A percentile compares a stretch with the other conserved stretches of the same genome.
Evolutionary conservation across 352 stramenopile genomes (phyloP).

Genomic region (Lagenidium giganteum): DNA sequence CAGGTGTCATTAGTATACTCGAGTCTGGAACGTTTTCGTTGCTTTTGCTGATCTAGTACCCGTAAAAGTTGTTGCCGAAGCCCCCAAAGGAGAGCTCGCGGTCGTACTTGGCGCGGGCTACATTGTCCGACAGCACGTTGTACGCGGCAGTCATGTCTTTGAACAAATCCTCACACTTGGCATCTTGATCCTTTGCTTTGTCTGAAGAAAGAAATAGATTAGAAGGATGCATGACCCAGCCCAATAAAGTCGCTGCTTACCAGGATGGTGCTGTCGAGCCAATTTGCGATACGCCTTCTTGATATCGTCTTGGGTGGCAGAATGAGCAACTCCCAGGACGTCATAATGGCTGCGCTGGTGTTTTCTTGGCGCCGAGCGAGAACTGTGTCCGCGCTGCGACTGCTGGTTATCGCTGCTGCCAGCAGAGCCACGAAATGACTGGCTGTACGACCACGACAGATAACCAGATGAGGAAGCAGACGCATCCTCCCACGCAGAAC

Average conservation of each 20-base stretch:
- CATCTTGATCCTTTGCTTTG: conserved; percentile 70
- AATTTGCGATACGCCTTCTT: conserved; percentile 90
- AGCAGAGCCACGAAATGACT: too few species aligned
- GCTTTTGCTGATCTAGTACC: too few species aligned
- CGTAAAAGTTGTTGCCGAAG: conserved; percentile 52
- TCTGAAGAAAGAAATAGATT: too few species aligned
- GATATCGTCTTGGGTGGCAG: conserved; percentile 61
- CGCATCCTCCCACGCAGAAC: conserved; percentile 37
- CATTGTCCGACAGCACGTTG: conserved; percentile 69
- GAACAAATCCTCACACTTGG: conserved; percentile 60
- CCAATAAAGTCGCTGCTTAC: conserved; percentile 22
- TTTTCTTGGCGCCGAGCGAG: conserved; percentile 1
- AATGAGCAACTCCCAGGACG: conserved; percentile 56
- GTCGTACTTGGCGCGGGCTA: conserved; percentile 60
- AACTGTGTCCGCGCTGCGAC: not conserved
- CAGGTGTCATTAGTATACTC: too few species aligned
- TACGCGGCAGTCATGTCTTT: conserved; percentile 86
- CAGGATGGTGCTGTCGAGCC: conserved; percentile 83
- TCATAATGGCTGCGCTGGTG: conserved; percentile 67
- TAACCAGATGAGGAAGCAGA: not conserved
- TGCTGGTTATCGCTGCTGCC: not conserved
- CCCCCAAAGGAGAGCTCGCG: conserved; percentile 55
- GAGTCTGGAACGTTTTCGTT: too few species aligned
- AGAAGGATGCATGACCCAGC: too few species aligned
- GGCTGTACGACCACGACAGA: too few species aligned